Conservation (phyloP, 2,329 filamentous ascomycete species). For the Hymenoscyphus fructigenus region DNA sequence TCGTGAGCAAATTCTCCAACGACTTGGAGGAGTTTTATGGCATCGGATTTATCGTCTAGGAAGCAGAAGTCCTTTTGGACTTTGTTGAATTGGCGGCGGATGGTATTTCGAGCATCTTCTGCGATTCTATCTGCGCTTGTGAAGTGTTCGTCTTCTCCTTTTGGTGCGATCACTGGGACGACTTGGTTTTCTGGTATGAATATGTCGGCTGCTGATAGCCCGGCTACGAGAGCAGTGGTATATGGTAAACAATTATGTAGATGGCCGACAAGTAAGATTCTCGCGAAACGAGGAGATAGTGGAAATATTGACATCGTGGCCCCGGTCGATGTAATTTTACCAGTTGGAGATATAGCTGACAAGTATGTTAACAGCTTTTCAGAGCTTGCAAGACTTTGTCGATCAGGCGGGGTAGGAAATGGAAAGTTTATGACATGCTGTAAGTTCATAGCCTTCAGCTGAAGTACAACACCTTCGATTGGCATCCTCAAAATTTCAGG, state of each 20-base stretch:
- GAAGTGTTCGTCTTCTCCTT: conserved; percentile 51
- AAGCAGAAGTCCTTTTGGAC: conserved; percentile 77
- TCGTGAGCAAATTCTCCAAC: conserved; percentile 84
- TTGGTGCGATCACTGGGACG: conserved; percentile 55
- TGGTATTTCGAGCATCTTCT: conserved; percentile 66
- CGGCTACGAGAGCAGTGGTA: conserved; percentile 84
- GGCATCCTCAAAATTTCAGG: conserved; percentile 90
- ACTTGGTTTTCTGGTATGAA: conserved; percentile 82
- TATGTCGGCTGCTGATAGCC: conserved; percentile 82
- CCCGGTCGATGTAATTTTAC: conserved; percentile 79
- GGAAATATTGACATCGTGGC: conserved; percentile 85
- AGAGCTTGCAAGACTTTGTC: conserved; percentile 72
- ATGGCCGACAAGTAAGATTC: conserved; percentile 87
- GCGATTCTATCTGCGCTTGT: conserved; percentile 69
- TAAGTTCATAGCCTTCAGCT: conserved; percentile 92
- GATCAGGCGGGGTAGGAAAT: conserved; percentile 86
- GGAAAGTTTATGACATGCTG: conserved; percentile 91
- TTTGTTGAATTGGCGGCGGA: conserved; percentile 61
- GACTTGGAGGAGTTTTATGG: conserved; percentile 84
- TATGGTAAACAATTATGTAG: conserved; percentile 80
- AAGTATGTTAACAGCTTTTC: conserved; percentile 86
- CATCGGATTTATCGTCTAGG: conserved; percentile 81
- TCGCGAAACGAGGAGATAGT: conserved; percentile 83
- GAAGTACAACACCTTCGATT: conserved; percentile 87
- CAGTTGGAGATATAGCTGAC: conserved; percentile 70